phyloP scores from a whole-genome alignment of 306 rosid genomes.

The Styphnolobium japonicum region DNA sequence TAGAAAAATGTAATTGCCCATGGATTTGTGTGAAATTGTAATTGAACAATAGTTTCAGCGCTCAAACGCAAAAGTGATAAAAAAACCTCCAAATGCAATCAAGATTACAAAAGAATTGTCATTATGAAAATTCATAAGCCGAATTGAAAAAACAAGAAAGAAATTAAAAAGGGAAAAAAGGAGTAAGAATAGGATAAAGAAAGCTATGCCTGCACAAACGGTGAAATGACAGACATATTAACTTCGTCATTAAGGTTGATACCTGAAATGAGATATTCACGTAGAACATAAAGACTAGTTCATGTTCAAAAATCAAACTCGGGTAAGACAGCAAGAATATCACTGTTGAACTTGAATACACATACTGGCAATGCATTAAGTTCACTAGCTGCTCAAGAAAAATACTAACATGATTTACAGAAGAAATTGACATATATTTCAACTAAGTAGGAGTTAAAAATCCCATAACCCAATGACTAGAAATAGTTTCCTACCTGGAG shows the following conservation, averaged over 20 bases:
- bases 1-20: no score
- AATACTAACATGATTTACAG: neutral
- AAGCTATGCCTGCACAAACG: slow-evolving; percentile 57
- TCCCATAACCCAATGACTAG: neutral
- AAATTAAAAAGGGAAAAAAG: neutral
- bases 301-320: neutral
- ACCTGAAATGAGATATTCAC: slow-evolving; percentile 34
- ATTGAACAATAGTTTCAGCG: no score
- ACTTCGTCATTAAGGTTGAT: slow-evolving; percentile 62
- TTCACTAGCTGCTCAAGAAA: slow-evolving; percentile 61
- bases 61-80: no score
- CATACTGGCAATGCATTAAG: slow-evolving; percentile 60
- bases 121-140: no score
- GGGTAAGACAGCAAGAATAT: slow-evolving; percentile 29
- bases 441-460: no score
- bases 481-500: slow-evolving; percentile 49
- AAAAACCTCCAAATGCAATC: no score
- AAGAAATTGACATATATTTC: no score
- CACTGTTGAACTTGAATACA: slow-evolving; percentile 68
- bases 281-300: neutral
- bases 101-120: no score
- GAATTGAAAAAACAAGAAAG: no score
- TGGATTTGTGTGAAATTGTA: no score
- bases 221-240: slow-evolving; percentile 42
- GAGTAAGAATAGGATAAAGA: no score